phyloP scores from a whole-genome alignment of 1,284 basidiomycete species.

The Cryptococcus maquisensis region DNA sequence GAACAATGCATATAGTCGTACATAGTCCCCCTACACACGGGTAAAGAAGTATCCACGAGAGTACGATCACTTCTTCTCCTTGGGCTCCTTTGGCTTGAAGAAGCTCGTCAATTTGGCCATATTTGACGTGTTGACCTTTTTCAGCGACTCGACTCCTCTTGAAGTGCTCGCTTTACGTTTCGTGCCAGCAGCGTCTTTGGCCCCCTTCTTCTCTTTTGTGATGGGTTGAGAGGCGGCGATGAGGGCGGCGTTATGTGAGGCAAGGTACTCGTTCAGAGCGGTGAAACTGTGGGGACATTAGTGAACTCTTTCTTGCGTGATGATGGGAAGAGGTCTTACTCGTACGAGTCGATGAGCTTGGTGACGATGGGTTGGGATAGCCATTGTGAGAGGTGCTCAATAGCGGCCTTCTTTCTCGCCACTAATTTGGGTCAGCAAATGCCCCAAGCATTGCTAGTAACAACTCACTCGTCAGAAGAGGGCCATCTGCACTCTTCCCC shows the following conservation, averaged over 20 bases:
- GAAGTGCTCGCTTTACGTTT: slow-evolving; percentile 28
- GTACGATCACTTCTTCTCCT: slow-evolving; percentile 16
- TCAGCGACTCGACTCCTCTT: slow-evolving; percentile 41
- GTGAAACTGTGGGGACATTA: slow-evolving; percentile 18
- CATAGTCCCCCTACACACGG: background rate
- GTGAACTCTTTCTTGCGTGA: background rate
- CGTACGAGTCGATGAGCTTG: slow-evolving; percentile 15
- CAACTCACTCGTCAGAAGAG: slow-evolving; percentile 28
- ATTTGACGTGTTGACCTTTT: slow-evolving; percentile 43
- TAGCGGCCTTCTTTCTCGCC: slow-evolving; percentile 23
- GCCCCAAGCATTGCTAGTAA: background rate
- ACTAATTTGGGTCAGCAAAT: slow-evolving; percentile 12
- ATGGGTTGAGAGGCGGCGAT: slow-evolving; percentile 28
- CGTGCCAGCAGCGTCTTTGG: slow-evolving; percentile 17
- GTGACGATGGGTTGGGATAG: slow-evolving; percentile 17
- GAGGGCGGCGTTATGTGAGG: slow-evolving; percentile 29
- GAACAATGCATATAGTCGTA: background rate
- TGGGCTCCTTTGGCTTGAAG: slow-evolving; percentile 40
- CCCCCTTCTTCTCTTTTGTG: background rate
- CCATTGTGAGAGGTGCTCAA: slow-evolving; percentile 36
- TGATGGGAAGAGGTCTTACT: slow-evolving; percentile 17
- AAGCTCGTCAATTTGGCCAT: slow-evolving; percentile 46
- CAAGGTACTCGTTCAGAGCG: slow-evolving; percentile 24
- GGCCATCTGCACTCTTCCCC: slow-evolving; percentile 7
- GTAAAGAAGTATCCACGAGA: background rate